Evolutionary conservation across 352 stramenopile species (phyloP), one percentile per base, ranked within the genome.

Genomic region (Globisporangium recalcitrans): DNA sequence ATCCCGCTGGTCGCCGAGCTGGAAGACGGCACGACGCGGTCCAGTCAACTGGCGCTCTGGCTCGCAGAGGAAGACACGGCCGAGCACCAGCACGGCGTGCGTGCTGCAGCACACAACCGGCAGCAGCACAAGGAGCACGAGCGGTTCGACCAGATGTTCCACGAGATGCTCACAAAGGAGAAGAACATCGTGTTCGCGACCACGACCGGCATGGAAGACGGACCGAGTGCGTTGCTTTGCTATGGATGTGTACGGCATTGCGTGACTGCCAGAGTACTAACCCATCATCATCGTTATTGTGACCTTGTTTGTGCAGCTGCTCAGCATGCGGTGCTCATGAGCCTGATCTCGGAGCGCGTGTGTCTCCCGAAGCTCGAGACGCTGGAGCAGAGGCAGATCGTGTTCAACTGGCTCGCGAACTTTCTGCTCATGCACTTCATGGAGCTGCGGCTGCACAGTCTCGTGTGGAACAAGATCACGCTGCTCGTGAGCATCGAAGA

Each of bases 391-490:
- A 84, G 78, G 42, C 73, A 73, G 34, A 74, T 69, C 48, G 81
- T 81, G 34, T 94, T 90, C 60, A 75, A 81, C 55, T 92, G 85
- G 82, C 75, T 94, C 42, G 85, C 81, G 19, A 89, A 90, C 59
- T 65, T 87, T 4, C 61, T 94, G n/a, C 73, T 94, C 3, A 67
- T 85, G 47, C 82, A 94, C 63, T 94, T 94, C 64, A 89, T 90
- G 79, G 82, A 92, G 49, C 63, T 94, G 44, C 75, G 80, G 49
- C 67, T 94, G 19, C 81, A 91, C 65, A 82, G 75, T 55, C 77
- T 91, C 31, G 81, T 94, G 60, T 94, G 82, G 85, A 94, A 94
- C 71, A 90, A 90, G 58, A 70, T 92, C 26, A 78, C 83, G 63
- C 71, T 94, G 19, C 69, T 92, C 11, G 58, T 92, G 24, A 88